Base-by-base conservation (phyloP, 2,329 filamentous ascomycete genomes). In the Iodosphaeria phyllophila region DNA sequence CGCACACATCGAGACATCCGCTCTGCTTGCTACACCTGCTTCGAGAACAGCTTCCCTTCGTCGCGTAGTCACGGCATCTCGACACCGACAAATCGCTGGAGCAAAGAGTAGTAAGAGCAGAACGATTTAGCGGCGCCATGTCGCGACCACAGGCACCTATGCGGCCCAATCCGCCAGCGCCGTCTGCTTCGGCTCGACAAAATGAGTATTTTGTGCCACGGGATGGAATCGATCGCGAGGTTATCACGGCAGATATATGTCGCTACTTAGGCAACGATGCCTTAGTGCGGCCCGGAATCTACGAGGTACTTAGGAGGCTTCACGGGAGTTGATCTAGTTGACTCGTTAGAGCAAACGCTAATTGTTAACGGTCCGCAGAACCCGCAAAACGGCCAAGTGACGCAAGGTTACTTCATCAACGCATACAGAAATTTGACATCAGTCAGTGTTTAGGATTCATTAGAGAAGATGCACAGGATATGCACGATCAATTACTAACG, bases 251-350 rank as follows among this genome's bases (percentile, higher is more conserved):
- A 45, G 77, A 84, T 47, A 80, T 84, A 36, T 83, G 77, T 56
- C 74, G 76, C 44, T 84, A 82, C 47, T 63, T 84, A 38, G 77
- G 77, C 42, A 80, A 80, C 48, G 77, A 84, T 58, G 77, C 77
- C 37, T 63, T 79, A 41, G 76, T 80, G 44, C 72, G 73, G 43
- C 76, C 75, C 30, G 74, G 73, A 41, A 68, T 64, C 39, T 74
- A 77, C 50, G 68, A 77, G 63, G 74, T 80, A 63, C 28, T 33
- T 37, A n/a, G n/a, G n/a, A n/a, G n/a, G n/a, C n/a, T n/a, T n/a
- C n/a, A n/a, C n/a, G n/a, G n/a, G n/a, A n/a, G n/a, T n/a, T n/a
- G n/a, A n/a, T n/a, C n/a, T n/a, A n/a, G n/a, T n/a, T n/a, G n/a
- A n/a, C n/a, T n/a, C 6, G 7, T 6, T 7, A 18, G 14, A n/a